phyloP scores from a whole-genome alignment of 352 stramenopile genomes.

The Globisporangium viniferum region DNA sequence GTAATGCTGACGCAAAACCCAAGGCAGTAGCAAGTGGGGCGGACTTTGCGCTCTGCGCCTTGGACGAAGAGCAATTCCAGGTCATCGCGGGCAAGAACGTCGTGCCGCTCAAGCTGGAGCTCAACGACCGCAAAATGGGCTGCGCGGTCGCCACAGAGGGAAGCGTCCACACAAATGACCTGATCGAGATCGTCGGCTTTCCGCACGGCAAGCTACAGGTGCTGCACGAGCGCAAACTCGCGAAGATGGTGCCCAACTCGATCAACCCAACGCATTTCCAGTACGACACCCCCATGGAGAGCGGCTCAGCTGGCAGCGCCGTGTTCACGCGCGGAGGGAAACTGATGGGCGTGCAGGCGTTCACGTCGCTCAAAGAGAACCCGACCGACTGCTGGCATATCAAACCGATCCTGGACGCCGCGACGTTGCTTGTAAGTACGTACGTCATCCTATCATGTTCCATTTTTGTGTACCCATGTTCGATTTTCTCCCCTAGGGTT shows the following conservation, averaged over 20 bases:
- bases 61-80: constrained; percentile 52
- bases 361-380: constrained; percentile 31
- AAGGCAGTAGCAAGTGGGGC: constrained; percentile 11
- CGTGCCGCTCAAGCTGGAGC: constrained; percentile 37
- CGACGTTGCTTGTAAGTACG: constrained; percentile 58
- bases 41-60: constrained; percentile 50
- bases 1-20: constrained; percentile 1
- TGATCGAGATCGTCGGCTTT: constrained; percentile 55
- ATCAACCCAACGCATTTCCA: constrained; percentile 51
- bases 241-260: constrained; percentile 41
- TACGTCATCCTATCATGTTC: constrained; percentile 13
- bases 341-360: constrained; percentile 50
- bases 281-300: constrained; percentile 44
- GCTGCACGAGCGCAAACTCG: constrained; percentile 33
- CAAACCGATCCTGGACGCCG: constrained; percentile 46
- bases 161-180: constrained; percentile 18
- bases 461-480: background rate
- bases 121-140: constrained; percentile 61
- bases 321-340: constrained; percentile 63
- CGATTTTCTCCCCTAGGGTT: background rate
- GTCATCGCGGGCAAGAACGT: constrained; percentile 42
- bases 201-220: constrained; percentile 57
- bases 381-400: constrained; percentile 44
- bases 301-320: constrained; percentile 29
- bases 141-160: constrained; percentile 24